phyloP scores from a whole-genome alignment of 2,329 filamentous ascomycete species.

The Tricladium varicosporioides region DNA sequence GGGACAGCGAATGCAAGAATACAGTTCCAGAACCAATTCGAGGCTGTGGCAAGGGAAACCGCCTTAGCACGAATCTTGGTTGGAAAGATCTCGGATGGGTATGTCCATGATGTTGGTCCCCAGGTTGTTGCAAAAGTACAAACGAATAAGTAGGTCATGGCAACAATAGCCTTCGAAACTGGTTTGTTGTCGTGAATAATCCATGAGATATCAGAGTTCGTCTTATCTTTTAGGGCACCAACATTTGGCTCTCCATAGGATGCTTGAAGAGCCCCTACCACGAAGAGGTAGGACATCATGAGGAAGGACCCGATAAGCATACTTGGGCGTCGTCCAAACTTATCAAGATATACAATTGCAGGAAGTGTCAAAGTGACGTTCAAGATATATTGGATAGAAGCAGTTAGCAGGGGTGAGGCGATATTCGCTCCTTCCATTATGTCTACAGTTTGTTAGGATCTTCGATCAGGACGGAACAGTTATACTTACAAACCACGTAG shows the following conservation, averaged over 20 bases:
- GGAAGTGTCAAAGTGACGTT: conserved; percentile 77
- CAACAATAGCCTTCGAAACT: conserved; percentile 62
- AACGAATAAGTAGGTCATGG: conserved; percentile 71
- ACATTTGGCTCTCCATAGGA: conserved; percentile 52
- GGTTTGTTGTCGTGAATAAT: conserved; percentile 49
- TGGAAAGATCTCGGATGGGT: conserved; percentile 67
- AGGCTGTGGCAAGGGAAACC: conserved; percentile 70
- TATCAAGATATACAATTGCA: conserved; percentile 71
- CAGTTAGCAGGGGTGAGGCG: conserved; percentile 59
- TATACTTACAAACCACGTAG: conserved; percentile 57
- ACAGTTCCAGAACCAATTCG: conserved; percentile 78
- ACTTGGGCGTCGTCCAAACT: conserved; percentile 68
- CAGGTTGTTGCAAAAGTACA: conserved; percentile 65
- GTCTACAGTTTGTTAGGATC: conserved; percentile 37
- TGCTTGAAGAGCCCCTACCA: conserved; percentile 61
- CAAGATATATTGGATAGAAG: conserved; percentile 72
- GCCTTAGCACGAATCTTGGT: conserved; percentile 69
- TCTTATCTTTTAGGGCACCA: conserved; percentile 36
- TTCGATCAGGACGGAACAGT: background rate
- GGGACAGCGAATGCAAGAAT: conserved; percentile 52
- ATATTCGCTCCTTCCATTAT: conserved; percentile 65
- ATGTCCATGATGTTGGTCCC: conserved; percentile 48
- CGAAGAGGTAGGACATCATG: conserved; percentile 63
- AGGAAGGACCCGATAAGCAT: conserved; percentile 62
- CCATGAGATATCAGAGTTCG: conserved; percentile 54